Base-by-base conservation (phyloP, 148 eudicot species). In the Fagopyrum esculentum region DNA sequence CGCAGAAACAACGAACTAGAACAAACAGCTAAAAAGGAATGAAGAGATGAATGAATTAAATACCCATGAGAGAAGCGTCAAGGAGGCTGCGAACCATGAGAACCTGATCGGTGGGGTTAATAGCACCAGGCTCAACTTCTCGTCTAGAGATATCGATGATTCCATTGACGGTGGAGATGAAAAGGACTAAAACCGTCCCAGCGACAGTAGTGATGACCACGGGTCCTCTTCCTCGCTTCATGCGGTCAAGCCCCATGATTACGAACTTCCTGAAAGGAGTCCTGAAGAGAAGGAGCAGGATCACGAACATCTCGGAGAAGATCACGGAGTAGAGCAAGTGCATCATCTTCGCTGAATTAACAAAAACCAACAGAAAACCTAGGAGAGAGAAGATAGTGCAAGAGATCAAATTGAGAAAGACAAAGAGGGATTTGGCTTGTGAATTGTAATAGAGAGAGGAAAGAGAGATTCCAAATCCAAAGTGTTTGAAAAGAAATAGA, bases 61-160 rank as follows among this genome's bases (percentile, higher is more conserved):
- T 81, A 86, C 88, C 89, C 83, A 79, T 78, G 44, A 86, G 82
- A 74, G 89, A 83, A 72, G 85, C 69, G 59, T 76, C 80, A 13
- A 86, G 85, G 49, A 82, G 72, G 73, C 61, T 26, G 6, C 86
- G 73, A 17, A 72, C 75, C 30, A 84, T 73, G 54, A 86, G 72
- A 48, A 82, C 74, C 66, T 86, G 83, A 79, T 80, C 87, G 17
- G 83, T 76, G n/a, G 83, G 83, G 56, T 86, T 82, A 7, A 78
- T 49, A 9, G 73, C 68, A 35, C 82, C 86, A 45, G 82, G 82
- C 45, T 78, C 83, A 13, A 64, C 73, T n/a, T 80, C 81, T 47
- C 82, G 68, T 54, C 77, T 51, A 66, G 63, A 76, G 60, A 80
- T 26, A 6, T 48, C 76, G 10, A 86, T 3, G 6, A 86, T 80